Conservation (phyloP, 768 basidiomycete species). For the Lepiota venenata region DNA sequence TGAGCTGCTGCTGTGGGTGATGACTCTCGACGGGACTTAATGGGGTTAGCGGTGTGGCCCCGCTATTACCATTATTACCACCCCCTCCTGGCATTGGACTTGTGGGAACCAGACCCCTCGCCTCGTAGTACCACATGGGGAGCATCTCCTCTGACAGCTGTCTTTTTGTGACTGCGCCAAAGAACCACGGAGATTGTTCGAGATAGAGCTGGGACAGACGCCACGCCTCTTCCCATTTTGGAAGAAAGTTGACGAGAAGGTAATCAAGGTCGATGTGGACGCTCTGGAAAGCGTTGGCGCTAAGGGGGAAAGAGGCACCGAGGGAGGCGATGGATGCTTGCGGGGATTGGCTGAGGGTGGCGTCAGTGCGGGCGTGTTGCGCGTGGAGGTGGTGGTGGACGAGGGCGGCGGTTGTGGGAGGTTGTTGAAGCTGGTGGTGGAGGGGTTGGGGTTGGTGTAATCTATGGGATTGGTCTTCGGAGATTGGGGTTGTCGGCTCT, state of each 20-base stretch:
- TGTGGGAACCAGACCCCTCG: constrained; percentile 12
- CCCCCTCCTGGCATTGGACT: constrained; percentile 19
- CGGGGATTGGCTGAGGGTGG: constrained; percentile 13
- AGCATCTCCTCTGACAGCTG: constrained; percentile 65
- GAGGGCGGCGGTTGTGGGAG: not conserved
- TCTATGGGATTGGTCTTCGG: not conserved
- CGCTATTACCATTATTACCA: not conserved
- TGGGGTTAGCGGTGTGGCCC: constrained; percentile 1
- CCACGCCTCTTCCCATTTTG: constrained; percentile 53
- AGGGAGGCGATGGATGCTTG: constrained; percentile 25
- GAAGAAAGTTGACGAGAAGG: constrained; percentile 49
- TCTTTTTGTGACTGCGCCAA: constrained; percentile 60
- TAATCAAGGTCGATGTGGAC: constrained; percentile 39
- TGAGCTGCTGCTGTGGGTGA: not conserved
- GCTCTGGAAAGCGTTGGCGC: constrained; percentile 28
- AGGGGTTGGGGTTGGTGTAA: not conserved
- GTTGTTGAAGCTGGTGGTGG: not conserved
- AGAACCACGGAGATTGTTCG: constrained; percentile 80
- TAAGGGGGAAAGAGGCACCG: constrained; percentile 44
- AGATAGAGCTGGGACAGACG: constrained; percentile 67
- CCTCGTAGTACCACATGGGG: constrained; percentile 64
- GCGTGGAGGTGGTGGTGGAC: not conserved
- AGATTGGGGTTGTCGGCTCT: constrained; percentile 1
- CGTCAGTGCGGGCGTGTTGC: not conserved
- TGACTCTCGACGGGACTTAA: not conserved